phyloP scores from a whole-genome alignment of 2,329 filamentous ascomycete species.

The Bertia moriformis region DNA sequence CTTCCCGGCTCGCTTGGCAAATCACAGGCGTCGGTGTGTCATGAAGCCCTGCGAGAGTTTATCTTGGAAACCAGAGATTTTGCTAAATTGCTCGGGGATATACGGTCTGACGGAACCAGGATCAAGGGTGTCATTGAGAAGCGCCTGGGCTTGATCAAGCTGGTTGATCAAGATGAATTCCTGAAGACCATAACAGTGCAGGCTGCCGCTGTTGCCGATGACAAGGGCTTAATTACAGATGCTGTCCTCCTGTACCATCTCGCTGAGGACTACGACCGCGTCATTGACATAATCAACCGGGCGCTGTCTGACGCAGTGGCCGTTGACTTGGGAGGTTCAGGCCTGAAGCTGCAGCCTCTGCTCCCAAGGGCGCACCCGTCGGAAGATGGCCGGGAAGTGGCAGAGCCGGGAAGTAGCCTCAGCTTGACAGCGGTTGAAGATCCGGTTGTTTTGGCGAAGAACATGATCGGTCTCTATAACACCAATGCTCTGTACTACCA shows the following conservation, averaged over 20 bases:
- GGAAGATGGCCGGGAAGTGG: not conserved
- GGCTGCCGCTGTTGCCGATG: slow-evolving; percentile 51
- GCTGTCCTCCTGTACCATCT: slow-evolving; percentile 55
- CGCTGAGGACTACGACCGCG: slow-evolving; percentile 53
- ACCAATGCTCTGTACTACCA: slow-evolving; percentile 42
- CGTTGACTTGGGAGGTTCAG: slow-evolving; percentile 18
- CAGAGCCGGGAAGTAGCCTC: slow-evolving; percentile 20
- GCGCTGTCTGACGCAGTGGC: slow-evolving; percentile 49
- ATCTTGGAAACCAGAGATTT: slow-evolving; percentile 57
- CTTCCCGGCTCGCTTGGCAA: slow-evolving; percentile 42
- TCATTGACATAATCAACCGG: slow-evolving; percentile 47
- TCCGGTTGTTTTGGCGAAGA: slow-evolving; percentile 44
- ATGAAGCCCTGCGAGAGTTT: slow-evolving; percentile 53
- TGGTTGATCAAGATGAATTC: slow-evolving; percentile 43
- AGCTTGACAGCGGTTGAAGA: slow-evolving; percentile 57
- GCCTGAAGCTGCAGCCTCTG: not conserved
- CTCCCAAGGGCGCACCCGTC: not conserved
- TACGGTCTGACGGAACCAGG: slow-evolving; percentile 44
- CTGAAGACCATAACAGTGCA: slow-evolving; percentile 51
- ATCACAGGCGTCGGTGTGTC: slow-evolving; percentile 47
- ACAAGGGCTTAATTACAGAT: slow-evolving; percentile 50
- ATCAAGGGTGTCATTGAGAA: slow-evolving; percentile 50
- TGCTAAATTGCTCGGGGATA: slow-evolving; percentile 50
- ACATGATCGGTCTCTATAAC: slow-evolving; percentile 48
- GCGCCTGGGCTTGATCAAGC: slow-evolving; percentile 41